These are phyloP conservation scores for Umbilicus rupestris DNA, from an alignment of 164 flowering plant species.

Conservation along the genomic window DNA sequence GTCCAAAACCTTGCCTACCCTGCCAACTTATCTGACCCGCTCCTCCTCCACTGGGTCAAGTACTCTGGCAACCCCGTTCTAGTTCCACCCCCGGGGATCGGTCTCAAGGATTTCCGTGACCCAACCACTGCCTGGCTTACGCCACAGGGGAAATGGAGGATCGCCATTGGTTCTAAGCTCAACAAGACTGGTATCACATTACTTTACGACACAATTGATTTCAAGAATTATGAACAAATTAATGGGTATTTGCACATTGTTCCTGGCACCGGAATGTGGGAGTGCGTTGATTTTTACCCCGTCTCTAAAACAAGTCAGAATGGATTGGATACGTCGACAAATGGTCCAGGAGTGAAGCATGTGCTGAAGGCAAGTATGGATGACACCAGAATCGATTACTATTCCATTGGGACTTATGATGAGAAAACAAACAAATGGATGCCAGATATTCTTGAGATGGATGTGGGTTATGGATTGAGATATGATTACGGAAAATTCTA, in stretches of 20 bases:
- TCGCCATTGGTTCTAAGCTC: slow-evolving; percentile 55
- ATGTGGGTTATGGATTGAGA: slow-evolving; percentile 63
- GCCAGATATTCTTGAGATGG: slow-evolving; percentile 50
- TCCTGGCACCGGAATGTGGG: slow-evolving; percentile 86
- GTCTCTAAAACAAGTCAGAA: slow-evolving; percentile 27
- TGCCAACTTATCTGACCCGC: slow-evolving; percentile 57
- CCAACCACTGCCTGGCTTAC: slow-evolving; percentile 74
- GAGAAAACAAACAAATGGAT: slow-evolving; percentile 31
- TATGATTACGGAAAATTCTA: slow-evolving; percentile 71
- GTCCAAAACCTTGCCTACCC: slow-evolving; percentile 74
- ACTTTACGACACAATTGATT: slow-evolving; percentile 56
- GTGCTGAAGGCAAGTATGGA: slow-evolving; percentile 73
- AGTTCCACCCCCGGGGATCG: slow-evolving; percentile 57
- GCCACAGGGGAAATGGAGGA: slow-evolving; percentile 46
- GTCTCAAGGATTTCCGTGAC: slow-evolving; percentile 55
- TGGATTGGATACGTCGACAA: slow-evolving; percentile 60
- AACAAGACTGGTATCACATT: slow-evolving; percentile 52
- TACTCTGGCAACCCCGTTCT: slow-evolving; percentile 62
- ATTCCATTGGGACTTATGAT: slow-evolving; percentile 63
- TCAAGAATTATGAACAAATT: slow-evolving; percentile 30
- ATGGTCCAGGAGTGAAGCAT: slow-evolving; percentile 58
- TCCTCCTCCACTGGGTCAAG: slow-evolving; percentile 69
- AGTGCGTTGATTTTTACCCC: slow-evolving; percentile 88
- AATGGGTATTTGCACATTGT: slow-evolving; percentile 48
- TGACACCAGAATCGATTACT: slow-evolving; percentile 54